Evolutionary conservation across 371 early-diverging fungal species (phyloP).

Genomic region (Cokeromyces recurvatus): DNA sequence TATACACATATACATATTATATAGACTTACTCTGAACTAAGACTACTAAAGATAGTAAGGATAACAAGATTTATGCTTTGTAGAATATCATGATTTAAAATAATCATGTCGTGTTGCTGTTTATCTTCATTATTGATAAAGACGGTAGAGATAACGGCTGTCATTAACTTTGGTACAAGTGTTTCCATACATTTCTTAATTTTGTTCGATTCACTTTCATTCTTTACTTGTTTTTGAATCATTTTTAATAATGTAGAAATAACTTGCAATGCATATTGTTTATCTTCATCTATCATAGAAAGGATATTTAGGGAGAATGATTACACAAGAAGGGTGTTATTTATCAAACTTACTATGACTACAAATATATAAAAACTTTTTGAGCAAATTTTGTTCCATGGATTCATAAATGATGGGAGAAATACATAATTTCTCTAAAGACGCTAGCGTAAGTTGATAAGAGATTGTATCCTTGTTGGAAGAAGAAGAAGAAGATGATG

Average conservation of each 20-base stretch:
- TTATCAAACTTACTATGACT: conserved; percentile 19
- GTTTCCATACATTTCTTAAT: conserved; percentile 11
- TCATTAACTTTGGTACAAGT: background rate
- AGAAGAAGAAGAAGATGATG: no score
- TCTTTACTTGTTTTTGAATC: conserved; percentile 37
- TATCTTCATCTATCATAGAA: conserved; percentile 20
- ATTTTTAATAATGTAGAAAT: conserved; percentile 39
- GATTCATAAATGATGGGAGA: conserved; percentile 19
- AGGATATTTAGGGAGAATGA: no score
- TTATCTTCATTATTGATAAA: background rate
- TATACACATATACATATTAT: no score
- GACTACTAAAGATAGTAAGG: background rate
- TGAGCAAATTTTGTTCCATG: conserved; percentile 19
- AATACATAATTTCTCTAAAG: conserved; percentile 21
- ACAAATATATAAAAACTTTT: conserved; percentile 27
- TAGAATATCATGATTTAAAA: conserved; percentile 1
- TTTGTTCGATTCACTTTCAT: conserved; percentile 34
- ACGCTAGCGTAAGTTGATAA: conserved; percentile 12
- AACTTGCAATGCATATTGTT: conserved; percentile 40
- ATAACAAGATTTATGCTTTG: conserved; percentile 4
- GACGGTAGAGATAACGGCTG: background rate
- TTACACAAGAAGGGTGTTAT: no score
- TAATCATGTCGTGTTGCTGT: background rate
- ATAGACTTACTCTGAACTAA: conserved; percentile 3
- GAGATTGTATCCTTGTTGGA: conserved; percentile 4